Evolutionary conservation across 2,329 filamentous ascomycete species (phyloP).

Genomic region (Neurospora sp.): DNA sequence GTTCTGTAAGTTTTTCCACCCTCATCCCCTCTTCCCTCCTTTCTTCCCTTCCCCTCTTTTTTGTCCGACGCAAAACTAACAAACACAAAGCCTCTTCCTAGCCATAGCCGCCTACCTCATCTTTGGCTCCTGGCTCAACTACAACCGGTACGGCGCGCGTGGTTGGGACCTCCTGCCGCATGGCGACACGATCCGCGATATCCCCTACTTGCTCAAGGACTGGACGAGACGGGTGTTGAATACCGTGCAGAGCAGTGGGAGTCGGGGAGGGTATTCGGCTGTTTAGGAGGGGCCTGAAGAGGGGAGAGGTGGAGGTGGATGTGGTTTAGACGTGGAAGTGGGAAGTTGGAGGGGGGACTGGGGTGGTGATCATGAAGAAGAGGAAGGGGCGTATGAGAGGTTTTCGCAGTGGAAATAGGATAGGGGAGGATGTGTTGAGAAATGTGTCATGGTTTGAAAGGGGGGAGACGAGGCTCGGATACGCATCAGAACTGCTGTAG

Average conservation of each 20-base stretch:
- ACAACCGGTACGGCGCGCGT: slow-evolving; percentile 88
- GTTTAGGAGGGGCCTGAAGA: slow-evolving; percentile 45
- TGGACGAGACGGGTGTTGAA: slow-evolving; percentile 71
- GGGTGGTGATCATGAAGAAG: not conserved
- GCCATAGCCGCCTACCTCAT: slow-evolving; percentile 83
- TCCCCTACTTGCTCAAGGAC: slow-evolving; percentile 88
- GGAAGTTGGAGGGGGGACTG: not conserved
- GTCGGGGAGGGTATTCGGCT: slow-evolving; percentile 86
- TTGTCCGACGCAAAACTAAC: slow-evolving; percentile 5
- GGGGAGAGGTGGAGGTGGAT: not conserved
- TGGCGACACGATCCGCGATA: slow-evolving; percentile 80
- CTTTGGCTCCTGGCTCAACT: slow-evolving; percentile 98
- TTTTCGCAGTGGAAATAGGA: not conserved
- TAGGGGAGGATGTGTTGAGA: not conserved
- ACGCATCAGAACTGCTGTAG: not conserved
- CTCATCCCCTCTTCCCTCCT: not conserved
- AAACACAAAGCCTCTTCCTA: slow-evolving; percentile 60
- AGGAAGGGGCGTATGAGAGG: not conserved
- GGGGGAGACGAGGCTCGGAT: not conserved
- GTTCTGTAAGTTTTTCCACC: slow-evolving; percentile 59
- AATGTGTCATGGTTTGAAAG: not conserved
- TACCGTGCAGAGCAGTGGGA: slow-evolving; percentile 73
- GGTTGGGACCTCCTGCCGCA: slow-evolving; percentile 94
- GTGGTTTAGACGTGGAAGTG: not conserved
- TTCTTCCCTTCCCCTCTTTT: too few relatives aligned